Conservation (phyloP, 306 rosid genomes). For the Dalbergia cochinchinensis region DNA sequence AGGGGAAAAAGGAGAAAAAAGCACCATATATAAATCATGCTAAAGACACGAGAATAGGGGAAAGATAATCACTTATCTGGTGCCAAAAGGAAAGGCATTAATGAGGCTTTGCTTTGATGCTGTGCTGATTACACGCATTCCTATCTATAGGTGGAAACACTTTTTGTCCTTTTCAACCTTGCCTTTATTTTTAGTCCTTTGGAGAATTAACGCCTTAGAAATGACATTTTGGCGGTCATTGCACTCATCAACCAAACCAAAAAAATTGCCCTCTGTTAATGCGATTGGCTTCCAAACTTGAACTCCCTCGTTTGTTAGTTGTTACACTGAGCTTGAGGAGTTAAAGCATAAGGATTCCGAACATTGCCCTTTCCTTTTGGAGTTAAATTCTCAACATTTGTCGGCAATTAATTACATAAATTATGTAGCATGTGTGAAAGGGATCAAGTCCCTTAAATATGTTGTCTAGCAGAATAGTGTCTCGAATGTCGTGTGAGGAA, state of each 20-base stretch:
- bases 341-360: neutral
- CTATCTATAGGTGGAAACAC: neutral
- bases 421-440: too few relatives aligned
- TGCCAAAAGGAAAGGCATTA: conserved; percentile 20
- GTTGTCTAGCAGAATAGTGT: too few relatives aligned
- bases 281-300: conserved; percentile 6
- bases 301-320: neutral
- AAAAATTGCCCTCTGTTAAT: neutral
- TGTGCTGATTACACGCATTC: conserved; percentile 37
- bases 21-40: neutral
- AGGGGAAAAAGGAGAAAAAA: neutral
- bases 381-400: neutral
- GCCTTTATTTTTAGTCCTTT: conserved; percentile 1
- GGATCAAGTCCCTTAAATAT: too few relatives aligned
- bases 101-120: neutral
- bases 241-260: conserved; percentile 35
- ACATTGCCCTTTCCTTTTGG: neutral
- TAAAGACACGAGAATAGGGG: neutral
- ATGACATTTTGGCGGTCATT: conserved; percentile 18
- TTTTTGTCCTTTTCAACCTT: conserved; percentile 24
- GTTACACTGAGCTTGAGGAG: neutral
- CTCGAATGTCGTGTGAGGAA: too few relatives aligned
- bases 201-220: conserved; percentile 4
- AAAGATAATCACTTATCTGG: neutral
- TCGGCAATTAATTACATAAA: neutral